These are phyloP conservation scores for Macrophomina pseudophaseolina DNA, from an alignment of 2,329 filamentous ascomycete species.

Conservation along the genomic window DNA sequence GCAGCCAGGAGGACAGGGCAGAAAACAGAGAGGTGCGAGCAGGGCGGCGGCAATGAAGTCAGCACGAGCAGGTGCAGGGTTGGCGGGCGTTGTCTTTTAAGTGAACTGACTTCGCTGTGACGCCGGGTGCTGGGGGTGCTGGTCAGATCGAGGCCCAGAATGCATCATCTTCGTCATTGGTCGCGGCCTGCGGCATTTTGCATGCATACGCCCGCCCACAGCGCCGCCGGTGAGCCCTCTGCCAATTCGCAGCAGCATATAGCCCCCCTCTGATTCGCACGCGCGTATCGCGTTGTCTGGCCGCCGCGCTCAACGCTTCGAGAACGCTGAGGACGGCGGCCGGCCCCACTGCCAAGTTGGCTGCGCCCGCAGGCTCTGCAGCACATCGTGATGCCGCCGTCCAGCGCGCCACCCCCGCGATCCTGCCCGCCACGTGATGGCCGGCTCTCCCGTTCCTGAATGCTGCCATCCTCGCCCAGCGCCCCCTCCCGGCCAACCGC, in stretches of 20 bases:
- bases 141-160: constrained; percentile 19
- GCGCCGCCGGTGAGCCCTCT: constrained; percentile 21
- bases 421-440: constrained; percentile 13
- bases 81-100: constrained; percentile 23
- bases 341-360: constrained; percentile 16
- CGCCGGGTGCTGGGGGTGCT: constrained; percentile 20
- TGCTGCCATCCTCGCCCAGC: neutral
- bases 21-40: neutral
- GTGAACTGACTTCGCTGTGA: constrained; percentile 12
- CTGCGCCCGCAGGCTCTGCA: constrained; percentile 16
- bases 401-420: constrained; percentile 20
- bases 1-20: neutral
- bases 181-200: constrained; percentile 17
- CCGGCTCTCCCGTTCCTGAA: constrained; percentile 17
- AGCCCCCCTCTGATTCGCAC: constrained; percentile 14
- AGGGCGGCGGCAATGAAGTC: neutral
- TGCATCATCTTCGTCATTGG: constrained; percentile 18
- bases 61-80: neutral
- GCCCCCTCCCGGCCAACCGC: neutral
- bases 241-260: constrained; percentile 6
- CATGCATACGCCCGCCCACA: constrained; percentile 21
- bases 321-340: constrained; percentile 13
- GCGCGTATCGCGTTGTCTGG: constrained; percentile 13
- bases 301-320: constrained; percentile 19
- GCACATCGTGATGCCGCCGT: constrained; percentile 16